Evolutionary conservation across 106 monocot species (phyloP).

Genomic region (Alisma plantagoaquatica): DNA sequence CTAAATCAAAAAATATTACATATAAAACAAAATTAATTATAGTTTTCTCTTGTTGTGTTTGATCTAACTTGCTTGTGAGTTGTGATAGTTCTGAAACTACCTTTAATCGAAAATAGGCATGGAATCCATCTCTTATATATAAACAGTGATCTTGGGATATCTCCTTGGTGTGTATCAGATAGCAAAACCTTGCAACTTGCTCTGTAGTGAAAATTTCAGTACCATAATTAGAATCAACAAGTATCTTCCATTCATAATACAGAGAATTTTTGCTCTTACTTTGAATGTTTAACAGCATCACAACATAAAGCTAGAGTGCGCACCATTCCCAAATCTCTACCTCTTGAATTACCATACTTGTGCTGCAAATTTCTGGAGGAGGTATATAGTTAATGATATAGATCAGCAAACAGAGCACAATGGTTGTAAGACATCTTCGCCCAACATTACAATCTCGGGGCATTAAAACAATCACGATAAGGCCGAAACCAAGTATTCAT

Average conservation of each 20-base stretch:
- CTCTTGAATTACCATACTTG: constrained; percentile 21
- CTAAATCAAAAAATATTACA: no score
- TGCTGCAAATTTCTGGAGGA: constrained; percentile 14
- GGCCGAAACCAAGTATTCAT: no score
- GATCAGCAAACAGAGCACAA: not conserved
- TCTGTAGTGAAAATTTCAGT: constrained; percentile 1
- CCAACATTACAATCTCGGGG: no score
- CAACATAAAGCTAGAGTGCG: constrained; percentile 14
- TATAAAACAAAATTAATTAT: no score
- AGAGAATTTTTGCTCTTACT: no score
- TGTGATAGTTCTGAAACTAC: no score
- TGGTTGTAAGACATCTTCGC: not conserved
- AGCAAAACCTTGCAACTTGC: constrained; percentile 17
- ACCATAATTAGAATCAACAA: no score
- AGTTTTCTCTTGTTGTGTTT: no score
- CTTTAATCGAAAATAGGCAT: constrained; percentile 17
- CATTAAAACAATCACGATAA: no score
- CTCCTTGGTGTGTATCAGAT: constrained; percentile 18
- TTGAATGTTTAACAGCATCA: constrained; percentile 21
- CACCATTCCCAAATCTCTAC: constrained; percentile 23
- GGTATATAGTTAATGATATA: no score
- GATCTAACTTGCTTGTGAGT: no score
- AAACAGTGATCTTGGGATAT: constrained; percentile 20
- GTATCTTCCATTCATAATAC: no score
- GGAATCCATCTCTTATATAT: constrained; percentile 25